These are phyloP conservation scores for Basidiobolus meristosporus DNA, from an alignment of 371 early-diverging fungal species.

Conservation along the genomic window DNA sequence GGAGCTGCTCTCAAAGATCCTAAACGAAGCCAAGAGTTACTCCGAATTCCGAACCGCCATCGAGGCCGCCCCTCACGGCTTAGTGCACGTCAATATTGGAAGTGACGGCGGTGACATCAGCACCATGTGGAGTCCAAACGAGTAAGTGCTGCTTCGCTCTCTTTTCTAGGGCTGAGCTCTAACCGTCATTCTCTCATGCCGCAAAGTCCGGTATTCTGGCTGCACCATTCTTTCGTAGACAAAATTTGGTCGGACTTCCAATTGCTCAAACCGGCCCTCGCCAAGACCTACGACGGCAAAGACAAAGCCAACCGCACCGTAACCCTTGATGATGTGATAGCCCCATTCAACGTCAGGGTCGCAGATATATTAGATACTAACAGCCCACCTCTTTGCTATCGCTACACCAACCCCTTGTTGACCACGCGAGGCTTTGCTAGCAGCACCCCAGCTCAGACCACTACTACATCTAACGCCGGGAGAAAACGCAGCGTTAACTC, in stretches of 20 bases:
- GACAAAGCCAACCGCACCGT: too few species aligned
- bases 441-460: too few species aligned
- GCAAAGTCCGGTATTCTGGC: slow-evolving; percentile 3
- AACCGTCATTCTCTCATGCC: not conserved
- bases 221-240: not conserved
- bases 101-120: not conserved
- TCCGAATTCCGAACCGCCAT: not conserved
- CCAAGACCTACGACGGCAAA: too few species aligned
- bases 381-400: too few species aligned
- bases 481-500: too few species aligned
- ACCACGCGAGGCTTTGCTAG: too few species aligned
- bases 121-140: slow-evolving; percentile 1
- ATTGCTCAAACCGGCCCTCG: too few species aligned
- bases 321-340: not conserved
- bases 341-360: not conserved
- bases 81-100: not conserved
- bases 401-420: too few species aligned
- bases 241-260: slow-evolving; percentile 1
- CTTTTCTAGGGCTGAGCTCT: not conserved
- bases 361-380: too few species aligned
- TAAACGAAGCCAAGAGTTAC: not conserved
- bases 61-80: not conserved
- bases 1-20: not conserved
- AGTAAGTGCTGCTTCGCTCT: not conserved
- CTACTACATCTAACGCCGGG: too few species aligned